Base-by-base conservation (phyloP, 352 stramenopile species). In the Globisporangium emineosum region DNA sequence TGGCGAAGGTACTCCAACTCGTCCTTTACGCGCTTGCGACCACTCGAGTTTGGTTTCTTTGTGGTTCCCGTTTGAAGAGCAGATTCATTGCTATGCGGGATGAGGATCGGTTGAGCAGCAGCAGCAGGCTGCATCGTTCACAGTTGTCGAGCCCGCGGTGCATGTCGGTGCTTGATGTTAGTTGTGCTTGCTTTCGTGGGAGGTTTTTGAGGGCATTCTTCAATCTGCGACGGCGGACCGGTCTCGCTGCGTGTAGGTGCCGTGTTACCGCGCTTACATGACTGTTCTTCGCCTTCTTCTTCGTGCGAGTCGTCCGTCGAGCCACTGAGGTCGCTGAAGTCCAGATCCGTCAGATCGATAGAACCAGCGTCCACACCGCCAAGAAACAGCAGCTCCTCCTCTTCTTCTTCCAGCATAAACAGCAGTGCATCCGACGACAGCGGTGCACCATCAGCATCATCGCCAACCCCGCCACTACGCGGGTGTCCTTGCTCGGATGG, bases 1-100 rank as follows among this genome's bases (percentile, higher is more conserved):
- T 50, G 35, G 15, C 56, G 56, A 2, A 62, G 42, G 25, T 53
- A 62, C 17, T 62, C 56, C 10, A 62, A 30, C 33, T 62, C 37
- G 19, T 62, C 56, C 25, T 62, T 62, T 13, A 52, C 23, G 7
- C 32, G 33, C 23, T 51, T 54, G 15, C 56, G 56, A 23, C 56
- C 37, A 45, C 13, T 25, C 17, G 23, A 5, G 4, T 5, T 15
- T 32, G 25, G 2, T 3, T 23, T 50, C 45, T 47, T 17, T 42
- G 37, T 0, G n/a, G n/a, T n/a, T 3, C n/a, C 5, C 8, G 30
- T 8, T 8, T n/a, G 37, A 15, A 15, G 5, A n/a, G 5, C 15
- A 1, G 6, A 27, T 2, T 32, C 29, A 32, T 5, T 53, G 57
- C 2, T 55, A 9, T 30, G 4, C 3, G 37, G 37, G 0, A 3